A percentile compares a stretch with the other conserved stretches of the same genome.
These are phyloP conservation scores for Stenocarpella maydis DNA, from an alignment of 2,329 filamentous ascomycete species.

Conservation along the genomic window DNA sequence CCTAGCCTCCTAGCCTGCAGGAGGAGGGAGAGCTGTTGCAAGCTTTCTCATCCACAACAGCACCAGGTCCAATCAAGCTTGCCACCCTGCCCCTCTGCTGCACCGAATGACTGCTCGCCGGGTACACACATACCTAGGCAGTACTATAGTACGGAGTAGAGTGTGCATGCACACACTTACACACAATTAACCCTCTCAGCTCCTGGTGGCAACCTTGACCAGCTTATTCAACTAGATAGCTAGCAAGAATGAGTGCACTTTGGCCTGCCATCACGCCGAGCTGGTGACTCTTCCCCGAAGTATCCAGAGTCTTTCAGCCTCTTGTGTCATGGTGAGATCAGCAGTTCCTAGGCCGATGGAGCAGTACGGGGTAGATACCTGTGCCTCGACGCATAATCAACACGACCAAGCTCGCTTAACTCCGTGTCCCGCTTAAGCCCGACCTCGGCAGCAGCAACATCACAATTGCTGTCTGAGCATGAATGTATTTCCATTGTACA, in stretches of 20 bases:
- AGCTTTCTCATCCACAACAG: conserved; percentile 21
- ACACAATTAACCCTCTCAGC: neutral
- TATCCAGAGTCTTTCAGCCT: neutral
- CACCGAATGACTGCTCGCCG: neutral
- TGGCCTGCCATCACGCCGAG: neutral
- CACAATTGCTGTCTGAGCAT: neutral
- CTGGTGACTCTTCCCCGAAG: neutral
- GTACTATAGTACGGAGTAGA: too few species aligned
- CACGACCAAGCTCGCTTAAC: conserved; percentile 11
- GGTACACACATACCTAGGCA: neutral
- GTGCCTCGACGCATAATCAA: neutral
- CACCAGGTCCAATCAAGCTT: neutral
- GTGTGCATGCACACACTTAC: neutral
- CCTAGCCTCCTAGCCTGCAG: too few species aligned
- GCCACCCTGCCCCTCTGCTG: neutral
- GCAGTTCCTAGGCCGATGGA: conserved; percentile 13
- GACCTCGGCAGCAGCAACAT: neutral
- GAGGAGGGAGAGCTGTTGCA: neutral
- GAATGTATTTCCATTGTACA: too few species aligned
- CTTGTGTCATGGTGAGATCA: conserved; percentile 14
- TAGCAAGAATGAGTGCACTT: neutral
- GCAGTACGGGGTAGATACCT: too few species aligned
- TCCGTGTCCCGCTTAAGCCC: conserved; percentile 24
- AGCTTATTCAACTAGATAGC: too few species aligned
- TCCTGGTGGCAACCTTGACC: neutral